Conservation (phyloP, 495 filamentous ascomycete species). For the Trichoderma gamsii region DNA sequence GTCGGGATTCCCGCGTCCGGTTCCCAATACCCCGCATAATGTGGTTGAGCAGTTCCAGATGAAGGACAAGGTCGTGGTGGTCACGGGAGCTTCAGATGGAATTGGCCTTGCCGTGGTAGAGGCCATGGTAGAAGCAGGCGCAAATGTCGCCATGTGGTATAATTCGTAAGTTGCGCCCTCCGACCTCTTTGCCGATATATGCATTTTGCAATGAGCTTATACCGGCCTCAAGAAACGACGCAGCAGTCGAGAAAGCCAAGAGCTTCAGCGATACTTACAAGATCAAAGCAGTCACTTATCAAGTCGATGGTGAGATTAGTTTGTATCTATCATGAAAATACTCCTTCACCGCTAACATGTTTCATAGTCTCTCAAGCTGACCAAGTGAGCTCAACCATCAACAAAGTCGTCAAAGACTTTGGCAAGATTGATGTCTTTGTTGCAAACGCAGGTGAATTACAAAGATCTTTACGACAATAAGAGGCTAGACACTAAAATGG, state of each 20-base stretch:
- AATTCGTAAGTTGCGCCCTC: slow-evolving; percentile 38
- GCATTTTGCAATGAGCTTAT: slow-evolving; percentile 28
- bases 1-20: slow-evolving; percentile 37
- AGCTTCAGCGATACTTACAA: slow-evolving; percentile 45
- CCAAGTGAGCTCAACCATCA: slow-evolving; percentile 42
- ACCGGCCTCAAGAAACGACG: slow-evolving; percentile 40
- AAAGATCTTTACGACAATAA: not conserved
- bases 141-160: slow-evolving; percentile 32
- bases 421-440: slow-evolving; percentile 37
- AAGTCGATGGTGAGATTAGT: slow-evolving; percentile 49
- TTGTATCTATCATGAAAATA: slow-evolving; percentile 26
- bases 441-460: slow-evolving; percentile 30
- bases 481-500: not conserved
- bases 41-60: slow-evolving; percentile 31
- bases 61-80: slow-evolving; percentile 34
- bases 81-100: slow-evolving; percentile 39
- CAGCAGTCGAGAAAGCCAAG: slow-evolving; percentile 41
- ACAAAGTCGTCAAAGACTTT: slow-evolving; percentile 37
- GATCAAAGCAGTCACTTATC: slow-evolving; percentile 52
- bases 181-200: not conserved
- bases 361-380: slow-evolving; percentile 45
- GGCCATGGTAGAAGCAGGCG: slow-evolving; percentile 34
- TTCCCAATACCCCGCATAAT: slow-evolving; percentile 24
- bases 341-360: not conserved
- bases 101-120: slow-evolving; percentile 29